Conservation (phyloP, 1,139 yeast genomes). For the Suhomyces ambrosiae region DNA sequence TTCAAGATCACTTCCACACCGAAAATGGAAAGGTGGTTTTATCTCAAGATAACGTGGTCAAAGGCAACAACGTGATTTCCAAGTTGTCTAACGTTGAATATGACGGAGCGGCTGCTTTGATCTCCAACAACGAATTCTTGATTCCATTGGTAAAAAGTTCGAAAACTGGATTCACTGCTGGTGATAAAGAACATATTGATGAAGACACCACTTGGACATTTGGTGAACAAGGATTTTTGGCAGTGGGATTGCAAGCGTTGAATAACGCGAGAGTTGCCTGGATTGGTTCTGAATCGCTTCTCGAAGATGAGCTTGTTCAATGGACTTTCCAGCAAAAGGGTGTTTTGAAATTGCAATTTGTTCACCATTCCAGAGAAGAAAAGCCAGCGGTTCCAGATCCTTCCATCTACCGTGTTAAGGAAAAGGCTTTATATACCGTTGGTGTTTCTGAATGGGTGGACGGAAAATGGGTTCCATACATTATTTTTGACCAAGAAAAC, state of each 20-base stretch:
- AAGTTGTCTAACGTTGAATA: slow-evolving; percentile 25
- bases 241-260: slow-evolving; percentile 81
- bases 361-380: slow-evolving; percentile 53
- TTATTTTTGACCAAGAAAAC: slow-evolving; percentile 42
- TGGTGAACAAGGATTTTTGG: slow-evolving; percentile 77
- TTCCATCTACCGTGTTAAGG: slow-evolving; percentile 69
- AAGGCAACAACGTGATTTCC: slow-evolving; percentile 25
- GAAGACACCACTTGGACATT: slow-evolving; percentile 70
- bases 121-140: slow-evolving; percentile 56
- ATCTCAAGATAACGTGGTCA: slow-evolving; percentile 27
- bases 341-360: slow-evolving; percentile 59
- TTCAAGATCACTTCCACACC: slow-evolving; percentile 65
- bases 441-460: slow-evolving; percentile 66
- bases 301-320: slow-evolving; percentile 54
- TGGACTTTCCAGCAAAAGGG: slow-evolving; percentile 80
- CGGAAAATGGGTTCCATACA: slow-evolving; percentile 71
- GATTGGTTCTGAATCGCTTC: slow-evolving; percentile 68
- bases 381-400: slow-evolving; percentile 42
- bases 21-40: slow-evolving; percentile 28
- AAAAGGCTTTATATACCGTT: slow-evolving; percentile 63
- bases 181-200: slow-evolving; percentile 38
- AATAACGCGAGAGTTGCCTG: slow-evolving; percentile 80
- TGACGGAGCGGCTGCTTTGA: slow-evolving; percentile 45
- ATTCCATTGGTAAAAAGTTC: slow-evolving; percentile 75
- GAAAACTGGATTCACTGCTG: slow-evolving; percentile 62